Conservation (phyloP, 352 stramenopile genomes). For the Pythium graminicola region DNA sequence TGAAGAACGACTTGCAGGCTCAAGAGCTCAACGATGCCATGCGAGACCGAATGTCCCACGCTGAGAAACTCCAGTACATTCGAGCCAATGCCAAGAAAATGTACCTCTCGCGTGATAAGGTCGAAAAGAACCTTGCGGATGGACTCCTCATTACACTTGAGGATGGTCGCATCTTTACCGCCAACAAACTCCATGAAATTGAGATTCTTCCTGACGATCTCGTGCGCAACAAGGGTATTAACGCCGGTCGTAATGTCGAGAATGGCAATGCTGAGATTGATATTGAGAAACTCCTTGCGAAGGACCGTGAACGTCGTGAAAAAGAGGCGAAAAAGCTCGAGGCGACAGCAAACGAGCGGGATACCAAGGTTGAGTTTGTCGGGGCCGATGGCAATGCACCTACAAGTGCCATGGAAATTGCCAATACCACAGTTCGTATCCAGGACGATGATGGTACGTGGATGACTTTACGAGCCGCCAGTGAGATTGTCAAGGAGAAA, state of each 20-base stretch:
- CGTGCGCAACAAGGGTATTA: constrained; percentile 37
- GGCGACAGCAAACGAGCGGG: constrained; percentile 17
- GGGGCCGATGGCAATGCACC: constrained; percentile 29
- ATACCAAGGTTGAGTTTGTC: constrained; percentile 60
- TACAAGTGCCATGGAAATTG: constrained; percentile 61
- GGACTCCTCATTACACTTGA: constrained; percentile 62
- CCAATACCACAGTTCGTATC: constrained; percentile 71
- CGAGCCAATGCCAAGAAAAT: constrained; percentile 80
- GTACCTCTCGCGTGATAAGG: constrained; percentile 74
- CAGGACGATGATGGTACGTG: constrained; percentile 79
- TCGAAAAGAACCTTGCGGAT: constrained; percentile 76
- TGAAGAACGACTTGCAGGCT: constrained; percentile 74
- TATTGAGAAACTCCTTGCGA: constrained; percentile 63
- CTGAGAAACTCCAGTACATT: constrained; percentile 77
- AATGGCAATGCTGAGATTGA: constrained; percentile 52
- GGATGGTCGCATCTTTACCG: constrained; percentile 77
- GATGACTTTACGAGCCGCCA: constrained; percentile 73
- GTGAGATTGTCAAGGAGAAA: constrained; percentile 76
- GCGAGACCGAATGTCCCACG: constrained; percentile 75
- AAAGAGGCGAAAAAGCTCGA: constrained; percentile 39
- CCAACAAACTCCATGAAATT: constrained; percentile 80
- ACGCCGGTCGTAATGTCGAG: constrained; percentile 21
- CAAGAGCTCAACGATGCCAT: constrained; percentile 64
- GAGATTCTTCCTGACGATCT: constrained; percentile 78
- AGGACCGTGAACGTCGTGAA: constrained; percentile 54